Evolutionary conservation across 2,329 filamentous ascomycete genomes (phyloP), one percentile per base, ranked within the genome.

Genomic region (Aspergillus udagawae): DNA sequence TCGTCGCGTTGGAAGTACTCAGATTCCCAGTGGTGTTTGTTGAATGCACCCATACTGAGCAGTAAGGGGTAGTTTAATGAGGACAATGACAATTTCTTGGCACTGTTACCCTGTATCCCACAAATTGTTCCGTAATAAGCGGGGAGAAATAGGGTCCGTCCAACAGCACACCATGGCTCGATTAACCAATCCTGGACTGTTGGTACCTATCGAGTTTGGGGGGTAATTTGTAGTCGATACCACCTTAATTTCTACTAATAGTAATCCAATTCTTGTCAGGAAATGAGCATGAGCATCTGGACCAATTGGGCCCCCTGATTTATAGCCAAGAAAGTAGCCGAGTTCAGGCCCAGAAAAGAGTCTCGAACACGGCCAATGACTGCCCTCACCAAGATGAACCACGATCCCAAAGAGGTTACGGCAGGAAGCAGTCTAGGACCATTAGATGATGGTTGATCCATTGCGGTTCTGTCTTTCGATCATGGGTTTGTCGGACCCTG

Each of bases 21-120:
- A 48, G 12, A 4, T 56, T 21, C 55, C 55, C 6, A 44, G 44
- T 7, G 55, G 44, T 12, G 54, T 28, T 2, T 56, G 55, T 47
- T 29, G n/a, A n/a, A n/a, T n/a, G n/a, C n/a, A n/a, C n/a, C n/a
- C 32, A 17, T 17, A 14, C 32, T 6, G 1, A 35, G 32, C 14
- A 17, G 3, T 35, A 14, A 17, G 32, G 32, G 32, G 32, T 32
- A 38, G 32, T 38, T 14, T 6, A 14, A 35, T 35, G 32, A 35
- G 29, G 12, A 14, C 12, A 35, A 35, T 17, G 14, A 14, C 29
- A 35, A 35, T 14, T 35, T 14, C 32, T 35, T 17, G 32, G 32
- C 32, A 17, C 10, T 17, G 14, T 38, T 38, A 32, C 32, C 14
- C 17, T 38, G 32, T 38, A 7, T 38, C 32, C 32, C 0, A 12